Conservation (phyloP, 1,284 basidiomycete genomes). For the Trichosporon inkin region DNA sequence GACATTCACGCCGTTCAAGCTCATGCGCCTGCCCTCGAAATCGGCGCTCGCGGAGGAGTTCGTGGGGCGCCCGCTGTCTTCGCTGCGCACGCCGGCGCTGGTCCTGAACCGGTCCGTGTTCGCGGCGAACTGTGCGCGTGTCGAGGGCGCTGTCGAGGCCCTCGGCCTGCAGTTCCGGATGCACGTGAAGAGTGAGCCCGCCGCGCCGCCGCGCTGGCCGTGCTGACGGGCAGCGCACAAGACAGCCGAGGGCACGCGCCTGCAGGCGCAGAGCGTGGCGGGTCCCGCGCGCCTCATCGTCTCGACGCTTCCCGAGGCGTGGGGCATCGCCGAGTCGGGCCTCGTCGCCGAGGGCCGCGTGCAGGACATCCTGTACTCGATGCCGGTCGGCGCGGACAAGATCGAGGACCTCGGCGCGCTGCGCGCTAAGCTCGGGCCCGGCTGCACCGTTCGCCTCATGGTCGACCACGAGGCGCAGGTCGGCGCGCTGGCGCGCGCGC, state of each 20-base stretch:
- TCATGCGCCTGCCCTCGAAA: conserved; percentile 53
- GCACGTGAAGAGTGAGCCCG: conserved; percentile 81
- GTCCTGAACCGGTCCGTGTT: conserved; percentile 70
- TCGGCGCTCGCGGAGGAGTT: conserved; percentile 59
- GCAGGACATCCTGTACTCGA: conserved; percentile 70
- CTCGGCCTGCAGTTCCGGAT: conserved; percentile 70
- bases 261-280: conserved; percentile 61
- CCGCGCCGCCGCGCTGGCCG: no score
- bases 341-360: conserved; percentile 67
- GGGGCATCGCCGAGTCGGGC: conserved; percentile 35
- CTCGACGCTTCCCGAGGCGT: conserved; percentile 43
- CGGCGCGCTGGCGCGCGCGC: conserved; percentile 58
- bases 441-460: conserved; percentile 62
- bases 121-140: conserved; percentile 64
- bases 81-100: conserved; percentile 69
- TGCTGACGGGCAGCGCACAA: conserved; percentile 47
- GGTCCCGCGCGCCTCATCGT: conserved; percentile 45
- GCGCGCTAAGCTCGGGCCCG: conserved; percentile 58
- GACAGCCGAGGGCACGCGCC: conserved; percentile 66
- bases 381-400: conserved; percentile 67
- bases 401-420: conserved; percentile 64
- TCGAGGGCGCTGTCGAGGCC: conserved; percentile 58
- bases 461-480: conserved; percentile 74
- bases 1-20: conserved; percentile 32
- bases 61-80: conserved; percentile 58